phyloP scores from a whole-genome alignment of 2,329 filamentous ascomycete species.

The Colletotrichum siamense region DNA sequence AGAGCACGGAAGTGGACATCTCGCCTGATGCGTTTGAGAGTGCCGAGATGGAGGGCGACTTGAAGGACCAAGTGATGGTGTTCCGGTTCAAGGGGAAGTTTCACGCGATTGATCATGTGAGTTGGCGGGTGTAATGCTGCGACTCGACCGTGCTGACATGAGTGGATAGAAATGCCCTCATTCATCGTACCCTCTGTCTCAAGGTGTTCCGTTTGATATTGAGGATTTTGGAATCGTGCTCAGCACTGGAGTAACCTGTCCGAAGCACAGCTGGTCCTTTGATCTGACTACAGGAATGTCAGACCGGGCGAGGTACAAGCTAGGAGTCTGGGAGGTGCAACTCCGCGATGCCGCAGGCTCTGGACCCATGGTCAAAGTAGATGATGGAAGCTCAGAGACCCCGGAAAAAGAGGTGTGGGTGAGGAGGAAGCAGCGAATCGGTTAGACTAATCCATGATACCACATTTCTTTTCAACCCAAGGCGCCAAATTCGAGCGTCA shows the following conservation, averaged over 20 bases:
- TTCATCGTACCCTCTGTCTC: conserved; percentile 68
- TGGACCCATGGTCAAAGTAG: fast-evolving
- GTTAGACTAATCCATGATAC: conserved; percentile 7
- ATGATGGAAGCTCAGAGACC: neutral
- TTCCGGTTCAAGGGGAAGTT: conserved; percentile 69
- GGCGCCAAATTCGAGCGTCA: no score
- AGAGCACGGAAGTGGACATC: conserved; percentile 40
- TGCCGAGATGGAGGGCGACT: conserved; percentile 33
- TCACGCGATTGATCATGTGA: conserved; percentile 73
- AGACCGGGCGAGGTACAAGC: conserved; percentile 66
- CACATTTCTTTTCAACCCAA: neutral
- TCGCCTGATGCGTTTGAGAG: conserved; percentile 34
- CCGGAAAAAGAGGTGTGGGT: conserved; percentile 47
- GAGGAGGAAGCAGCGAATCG: conserved; percentile 45
- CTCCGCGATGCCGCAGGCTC: conserved; percentile 37
- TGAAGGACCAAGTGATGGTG: conserved; percentile 68
- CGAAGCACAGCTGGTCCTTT: conserved; percentile 76
- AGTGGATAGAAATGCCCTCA: conserved; percentile 67
- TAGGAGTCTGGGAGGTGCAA: conserved; percentile 70
- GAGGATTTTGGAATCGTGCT: conserved; percentile 73
- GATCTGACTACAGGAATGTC: conserved; percentile 68
- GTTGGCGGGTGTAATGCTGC: conserved; percentile 25
- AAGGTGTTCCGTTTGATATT: conserved; percentile 70
- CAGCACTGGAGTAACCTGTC: conserved; percentile 68
- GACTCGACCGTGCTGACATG: neutral